Percentiles rank a stretch among this genome's conserved stretches.
phyloP scores from a whole-genome alignment of 2,329 filamentous ascomycete genomes.

The Fusarium irregulare region DNA sequence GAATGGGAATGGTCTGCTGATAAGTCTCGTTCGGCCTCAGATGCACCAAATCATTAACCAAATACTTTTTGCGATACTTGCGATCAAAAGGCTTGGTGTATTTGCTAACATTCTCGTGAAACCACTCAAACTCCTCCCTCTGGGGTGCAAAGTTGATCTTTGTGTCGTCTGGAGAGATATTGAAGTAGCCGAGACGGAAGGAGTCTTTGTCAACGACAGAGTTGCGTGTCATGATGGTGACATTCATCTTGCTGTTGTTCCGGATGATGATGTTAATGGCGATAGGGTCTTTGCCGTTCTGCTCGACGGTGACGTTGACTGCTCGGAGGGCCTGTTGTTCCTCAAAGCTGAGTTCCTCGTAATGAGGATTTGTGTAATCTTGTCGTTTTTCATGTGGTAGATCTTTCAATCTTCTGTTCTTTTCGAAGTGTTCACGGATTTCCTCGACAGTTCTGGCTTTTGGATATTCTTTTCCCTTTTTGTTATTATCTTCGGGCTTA shows the following conservation, averaged over 20 bases:
- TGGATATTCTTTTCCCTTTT: neutral
- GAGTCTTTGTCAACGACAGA: neutral
- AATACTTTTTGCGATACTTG: neutral
- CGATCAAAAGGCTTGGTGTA: neutral
- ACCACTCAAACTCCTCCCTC: neutral
- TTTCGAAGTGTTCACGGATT: neutral
- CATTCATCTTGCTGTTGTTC: conserved; percentile 2
- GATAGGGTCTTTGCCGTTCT: neutral
- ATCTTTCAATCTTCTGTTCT: neutral
- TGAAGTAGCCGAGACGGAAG: neutral
- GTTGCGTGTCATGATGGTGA: neutral
- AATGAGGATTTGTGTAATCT: neutral
- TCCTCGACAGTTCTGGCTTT: neutral
- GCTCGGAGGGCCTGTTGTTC: neutral
- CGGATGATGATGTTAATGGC: neutral
- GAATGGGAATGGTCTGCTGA: neutral
- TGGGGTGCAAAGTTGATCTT: neutral
- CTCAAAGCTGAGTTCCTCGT: neutral
- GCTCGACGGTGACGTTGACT: neutral
- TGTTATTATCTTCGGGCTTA: neutral
- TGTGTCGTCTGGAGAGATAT: neutral
- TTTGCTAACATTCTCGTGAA: neutral
- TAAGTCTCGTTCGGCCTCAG: neutral
- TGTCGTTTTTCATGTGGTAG: neutral
- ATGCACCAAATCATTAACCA: neutral